Percentiles rank a stretch among this genome's conserved stretches.
Evolutionary conservation across 108 stramenopile species (phyloP).

Genomic region (Nitzschia sp.): DNA sequence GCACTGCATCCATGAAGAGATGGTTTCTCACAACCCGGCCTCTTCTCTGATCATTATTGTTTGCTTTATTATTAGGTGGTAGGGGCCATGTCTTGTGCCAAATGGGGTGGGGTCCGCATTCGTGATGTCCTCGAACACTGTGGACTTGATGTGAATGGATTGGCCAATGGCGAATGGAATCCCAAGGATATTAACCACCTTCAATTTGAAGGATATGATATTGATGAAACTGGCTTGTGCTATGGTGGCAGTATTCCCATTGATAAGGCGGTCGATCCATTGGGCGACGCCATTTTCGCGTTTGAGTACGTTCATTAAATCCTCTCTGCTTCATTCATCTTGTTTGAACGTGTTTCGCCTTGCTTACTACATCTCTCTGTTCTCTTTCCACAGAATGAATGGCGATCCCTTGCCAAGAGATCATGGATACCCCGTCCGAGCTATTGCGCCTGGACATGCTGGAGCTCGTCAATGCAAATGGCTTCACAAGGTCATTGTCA

Average conservation of each 20-base stretch:
- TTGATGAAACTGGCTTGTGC: constrained; percentile 36
- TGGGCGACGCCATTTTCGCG: constrained; percentile 73
- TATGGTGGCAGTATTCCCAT: constrained; percentile 57
- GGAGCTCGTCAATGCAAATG: constrained; percentile 79
- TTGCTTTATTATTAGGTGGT: too few species aligned
- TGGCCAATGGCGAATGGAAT: constrained; percentile 62
- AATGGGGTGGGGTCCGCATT: constrained; percentile 74
- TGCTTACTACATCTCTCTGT: too few species aligned
- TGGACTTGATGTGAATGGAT: constrained; percentile 46
- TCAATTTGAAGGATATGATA: constrained; percentile 60
- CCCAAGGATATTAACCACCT: constrained; percentile 68
- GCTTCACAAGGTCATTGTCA: constrained; percentile 51
- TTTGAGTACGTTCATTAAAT: too few species aligned
- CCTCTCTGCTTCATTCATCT: too few species aligned
- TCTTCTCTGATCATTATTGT: too few species aligned
- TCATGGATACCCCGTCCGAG: constrained; percentile 78
- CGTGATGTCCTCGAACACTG: constrained; percentile 53
- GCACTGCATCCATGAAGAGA: too few species aligned
- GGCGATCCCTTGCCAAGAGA: constrained; percentile 62
- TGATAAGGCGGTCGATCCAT: constrained; percentile 57
- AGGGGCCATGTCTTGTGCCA: constrained; percentile 72
- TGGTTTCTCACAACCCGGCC: too few species aligned
- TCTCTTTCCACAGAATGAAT: too few species aligned
- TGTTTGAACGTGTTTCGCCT: too few species aligned
- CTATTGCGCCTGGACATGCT: constrained; percentile 76